Evolutionary conservation across 1,284 basidiomycete species (phyloP).

Genomic region (Irpex lacteus): DNA sequence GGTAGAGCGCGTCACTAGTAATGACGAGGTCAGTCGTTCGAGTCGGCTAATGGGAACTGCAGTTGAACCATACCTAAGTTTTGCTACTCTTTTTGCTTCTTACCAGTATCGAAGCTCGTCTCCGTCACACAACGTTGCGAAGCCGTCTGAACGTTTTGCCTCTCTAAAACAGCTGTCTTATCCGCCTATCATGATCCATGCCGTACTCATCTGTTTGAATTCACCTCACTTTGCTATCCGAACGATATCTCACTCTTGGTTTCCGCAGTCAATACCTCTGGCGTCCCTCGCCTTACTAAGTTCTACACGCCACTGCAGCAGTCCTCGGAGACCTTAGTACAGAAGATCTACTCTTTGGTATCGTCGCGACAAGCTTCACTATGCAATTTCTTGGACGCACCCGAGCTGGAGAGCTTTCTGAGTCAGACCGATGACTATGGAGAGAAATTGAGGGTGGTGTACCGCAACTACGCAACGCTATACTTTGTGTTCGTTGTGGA

Average conservation of each 20-base stretch:
- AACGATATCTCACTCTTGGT: conserved; percentile 1
- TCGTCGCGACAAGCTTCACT: conserved; percentile 72
- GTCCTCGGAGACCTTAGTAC: conserved; percentile 69
- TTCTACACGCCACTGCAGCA: conserved; percentile 88
- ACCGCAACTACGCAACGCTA: conserved; percentile 89
- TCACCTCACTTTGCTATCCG: neutral
- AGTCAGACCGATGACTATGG: conserved; percentile 52
- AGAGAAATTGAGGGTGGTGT: conserved; percentile 74
- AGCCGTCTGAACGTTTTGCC: too few relatives aligned
- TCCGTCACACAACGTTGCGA: too few relatives aligned
- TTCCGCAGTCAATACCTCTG: conserved; percentile 76
- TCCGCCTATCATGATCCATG: conserved; percentile 74
- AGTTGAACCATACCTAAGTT: neutral
- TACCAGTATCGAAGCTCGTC: too few relatives aligned
- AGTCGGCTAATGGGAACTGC: conserved; percentile 5
- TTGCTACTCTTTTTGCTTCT: neutral
- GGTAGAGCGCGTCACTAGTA: conserved; percentile 61
- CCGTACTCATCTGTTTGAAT: conserved; percentile 68
- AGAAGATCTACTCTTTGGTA: conserved; percentile 84
- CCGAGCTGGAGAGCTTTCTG: conserved; percentile 79
- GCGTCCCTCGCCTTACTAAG: conserved; percentile 90
- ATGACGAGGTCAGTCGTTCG: conserved; percentile 6
- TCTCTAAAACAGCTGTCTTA: too few relatives aligned
- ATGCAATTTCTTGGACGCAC: conserved; percentile 94
- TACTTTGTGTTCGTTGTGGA: conserved; percentile 98